Evolutionary conservation across 1,139 yeast species (phyloP), one percentile per base, ranked within the genome.

Genomic region (Wickerhamomyces sp.): DNA sequence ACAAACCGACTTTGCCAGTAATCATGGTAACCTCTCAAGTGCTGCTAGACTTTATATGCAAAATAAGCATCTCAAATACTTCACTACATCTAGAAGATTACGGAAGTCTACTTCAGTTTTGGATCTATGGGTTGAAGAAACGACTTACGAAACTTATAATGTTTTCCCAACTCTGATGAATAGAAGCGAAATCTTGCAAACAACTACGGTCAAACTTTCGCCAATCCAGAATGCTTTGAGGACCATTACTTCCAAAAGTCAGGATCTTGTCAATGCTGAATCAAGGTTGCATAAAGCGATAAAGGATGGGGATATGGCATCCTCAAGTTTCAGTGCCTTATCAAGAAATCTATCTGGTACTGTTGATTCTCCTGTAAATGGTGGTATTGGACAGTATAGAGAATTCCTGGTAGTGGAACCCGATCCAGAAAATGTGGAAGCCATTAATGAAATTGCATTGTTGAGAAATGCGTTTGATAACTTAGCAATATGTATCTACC

Each of bases 81-180:
- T 89, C 65, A 76, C 86, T 6, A 78, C 81, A 39, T 74, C 84
- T 47, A 76, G 85, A 63, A 81, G 85, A 57, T 68, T 89, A 45
- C 90, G 94, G 1, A 93, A 94, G 4, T 77, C 88, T 3, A 78
- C 81, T 0, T 77, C 87, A 10, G 84, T 86, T 7, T 74, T 79
- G 51, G 90, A 88, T 61, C 68, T 89, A 57, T 88, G 96, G 95
- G 89, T 93, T 29, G 95, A 88, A 61, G 95, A 88, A 66, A 78
- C 88, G 8, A 82, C 87, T 1, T 89, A 80, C 64, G 89, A 82
- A 55, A 85, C 96, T 0, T 72, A 65, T 48, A 76, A 85, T 50
- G 76, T 89, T 9, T 89, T 89, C 81, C 97, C 97, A 32, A 85
- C 95, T 0, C 76, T 89, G 64, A 85, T 88, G 84, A 86, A 88